phyloP scores from a whole-genome alignment of 179 eudicot species.

The Amaranthus tricolor region DNA sequence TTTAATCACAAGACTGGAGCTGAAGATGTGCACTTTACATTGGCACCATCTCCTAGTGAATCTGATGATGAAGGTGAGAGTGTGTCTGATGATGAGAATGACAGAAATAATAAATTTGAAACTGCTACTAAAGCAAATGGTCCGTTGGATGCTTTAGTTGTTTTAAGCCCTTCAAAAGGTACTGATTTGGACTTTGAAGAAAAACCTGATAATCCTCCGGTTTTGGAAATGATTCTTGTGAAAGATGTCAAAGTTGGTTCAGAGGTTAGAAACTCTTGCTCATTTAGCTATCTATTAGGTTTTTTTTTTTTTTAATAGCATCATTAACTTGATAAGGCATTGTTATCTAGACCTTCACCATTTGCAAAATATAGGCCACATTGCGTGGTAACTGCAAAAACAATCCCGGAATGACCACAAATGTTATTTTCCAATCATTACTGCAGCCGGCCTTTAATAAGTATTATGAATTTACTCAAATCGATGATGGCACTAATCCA shows the following conservation, averaged over 20 bases:
- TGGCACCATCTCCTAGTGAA: slow-evolving; percentile 32
- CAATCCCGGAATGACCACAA: no score
- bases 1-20: slow-evolving; percentile 95
- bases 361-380: not conserved
- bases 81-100: slow-evolving; percentile 29
- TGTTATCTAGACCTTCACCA: not conserved
- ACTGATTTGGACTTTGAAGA: slow-evolving; percentile 31
- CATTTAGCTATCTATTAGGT: not conserved
- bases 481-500: no score
- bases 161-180: slow-evolving; percentile 17
- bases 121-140: slow-evolving; percentile 23
- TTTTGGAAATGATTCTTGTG: slow-evolving; percentile 77
- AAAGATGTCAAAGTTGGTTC: slow-evolving; percentile 72
- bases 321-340: not conserved
- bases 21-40: slow-evolving; percentile 86
- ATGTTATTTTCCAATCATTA: no score
- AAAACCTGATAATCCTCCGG: slow-evolving; percentile 40
- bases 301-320: not conserved
- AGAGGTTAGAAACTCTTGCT: slow-evolving; percentile 52
- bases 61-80: slow-evolving; percentile 40
- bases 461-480: no score
- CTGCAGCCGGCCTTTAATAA: no score
- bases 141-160: slow-evolving; percentile 3
- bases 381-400: no score
- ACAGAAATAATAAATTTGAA: slow-evolving; percentile 20